Percentiles rank a stretch among this genome's conserved stretches.
Evolutionary conservation across 345 rosid genomes (phyloP).

Genomic region (Salix viminalis): DNA sequence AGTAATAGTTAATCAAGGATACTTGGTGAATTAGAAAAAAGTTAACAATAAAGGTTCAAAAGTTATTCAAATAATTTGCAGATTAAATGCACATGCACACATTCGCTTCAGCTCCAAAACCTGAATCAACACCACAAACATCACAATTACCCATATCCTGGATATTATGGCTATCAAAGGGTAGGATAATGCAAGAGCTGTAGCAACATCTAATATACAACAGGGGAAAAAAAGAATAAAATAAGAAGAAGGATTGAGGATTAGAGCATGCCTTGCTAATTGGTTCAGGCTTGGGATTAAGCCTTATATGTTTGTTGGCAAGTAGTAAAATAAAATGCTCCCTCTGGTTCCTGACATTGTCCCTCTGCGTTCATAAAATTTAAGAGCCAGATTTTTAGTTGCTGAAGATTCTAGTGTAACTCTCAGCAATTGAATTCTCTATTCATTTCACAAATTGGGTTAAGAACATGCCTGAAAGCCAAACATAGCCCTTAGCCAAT

Average conservation of each 20-base stretch:
- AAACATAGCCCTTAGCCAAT: conserved; percentile 95
- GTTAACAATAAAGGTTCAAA: not conserved
- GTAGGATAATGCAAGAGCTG: not conserved
- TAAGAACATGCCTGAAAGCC: conserved; percentile 81
- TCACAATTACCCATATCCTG: not conserved
- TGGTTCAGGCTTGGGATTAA: conserved; percentile 88
- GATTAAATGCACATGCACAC: not conserved
- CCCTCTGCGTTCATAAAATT: conserved; percentile 56
- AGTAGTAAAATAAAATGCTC: conserved; percentile 88
- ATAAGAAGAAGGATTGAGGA: not conserved
- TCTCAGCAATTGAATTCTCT: not conserved
- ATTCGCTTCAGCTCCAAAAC: not conserved
- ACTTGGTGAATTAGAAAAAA: not conserved
- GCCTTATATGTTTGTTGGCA: conserved; percentile 79
- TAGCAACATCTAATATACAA: not conserved
- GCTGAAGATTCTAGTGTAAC: conserved; percentile 3
- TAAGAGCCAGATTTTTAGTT: conserved; percentile 9
- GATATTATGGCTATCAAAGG: not conserved
- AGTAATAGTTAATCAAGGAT: too few species aligned
- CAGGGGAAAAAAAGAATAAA: not conserved
- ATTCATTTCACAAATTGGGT: conserved; percentile 1
- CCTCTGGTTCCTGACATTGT: conserved; percentile 91
- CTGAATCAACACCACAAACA: not conserved
- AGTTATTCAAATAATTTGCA: not conserved
- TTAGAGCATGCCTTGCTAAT: conserved; percentile 59